phyloP scores from a whole-genome alignment of 2,329 filamentous ascomycete genomes.

The Xylaria sp. region DNA sequence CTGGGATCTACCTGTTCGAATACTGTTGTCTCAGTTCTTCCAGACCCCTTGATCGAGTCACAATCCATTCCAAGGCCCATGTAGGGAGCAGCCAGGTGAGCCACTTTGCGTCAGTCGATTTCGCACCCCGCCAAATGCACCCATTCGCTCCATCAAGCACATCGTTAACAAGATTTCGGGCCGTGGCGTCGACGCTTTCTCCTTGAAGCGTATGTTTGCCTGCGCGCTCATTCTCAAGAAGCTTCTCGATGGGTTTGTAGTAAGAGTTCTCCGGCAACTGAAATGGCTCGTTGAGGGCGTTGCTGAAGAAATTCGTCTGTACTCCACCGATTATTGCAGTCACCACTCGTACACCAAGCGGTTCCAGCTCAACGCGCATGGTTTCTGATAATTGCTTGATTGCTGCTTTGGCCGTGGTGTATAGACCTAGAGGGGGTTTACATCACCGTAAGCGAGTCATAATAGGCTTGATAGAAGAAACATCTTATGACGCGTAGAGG shows the following conservation, averaged over 20 bases:
- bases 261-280: constrained; percentile 7
- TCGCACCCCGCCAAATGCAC: background rate
- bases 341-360: constrained; percentile 4
- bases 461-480: no score
- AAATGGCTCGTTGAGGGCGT: background rate
- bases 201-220: background rate
- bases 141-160: background rate
- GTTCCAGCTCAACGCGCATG: constrained; percentile 6
- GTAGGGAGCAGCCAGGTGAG: no score
- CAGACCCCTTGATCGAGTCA: no score
- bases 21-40: no score
- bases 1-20: no score
- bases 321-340: constrained; percentile 4
- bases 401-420: constrained; percentile 11
- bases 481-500: no score
- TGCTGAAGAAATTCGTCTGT: background rate
- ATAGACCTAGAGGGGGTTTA: background rate
- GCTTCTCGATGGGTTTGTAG: background rate
- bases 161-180: background rate
- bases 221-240: background rate
- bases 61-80: no score
- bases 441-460: no score
- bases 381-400: background rate
- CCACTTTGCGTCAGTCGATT: no score
- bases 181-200: background rate